These are phyloP conservation scores for Barnettozyma salicaria DNA, from an alignment of 805 yeast genomes.

Conservation along the genomic window DNA sequence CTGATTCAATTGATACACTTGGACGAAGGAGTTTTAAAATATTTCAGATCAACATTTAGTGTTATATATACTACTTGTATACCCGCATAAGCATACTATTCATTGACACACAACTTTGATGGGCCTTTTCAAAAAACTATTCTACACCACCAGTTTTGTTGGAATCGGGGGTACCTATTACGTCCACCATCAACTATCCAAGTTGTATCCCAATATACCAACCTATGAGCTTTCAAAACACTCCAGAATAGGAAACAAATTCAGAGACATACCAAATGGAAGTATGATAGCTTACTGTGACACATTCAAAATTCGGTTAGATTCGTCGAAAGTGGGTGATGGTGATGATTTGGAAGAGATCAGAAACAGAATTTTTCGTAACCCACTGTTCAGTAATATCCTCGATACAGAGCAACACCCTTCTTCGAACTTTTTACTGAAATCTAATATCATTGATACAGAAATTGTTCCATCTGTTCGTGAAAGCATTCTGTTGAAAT, in stretches of 20 bases:
- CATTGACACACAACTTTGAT: conserved; percentile 1
- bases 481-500: conserved; percentile 6
- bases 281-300: conserved; percentile 20
- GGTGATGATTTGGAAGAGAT: background rate
- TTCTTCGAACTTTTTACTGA: background rate
- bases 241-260: conserved; percentile 10
- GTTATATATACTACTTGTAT: background rate
- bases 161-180: conserved; percentile 15
- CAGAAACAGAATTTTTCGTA: conserved; percentile 1
- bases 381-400: background rate
- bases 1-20: too few relatives aligned
- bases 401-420: conserved; percentile 3
- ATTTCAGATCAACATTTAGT: too few relatives aligned
- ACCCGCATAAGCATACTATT: background rate
- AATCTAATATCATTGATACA: background rate
- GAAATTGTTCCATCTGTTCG: background rate
- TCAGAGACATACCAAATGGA: conserved; percentile 8
- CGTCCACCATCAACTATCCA: conserved; percentile 14
- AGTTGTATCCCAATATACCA: conserved; percentile 18
- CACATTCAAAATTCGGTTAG: conserved; percentile 14
- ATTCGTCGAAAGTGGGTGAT: background rate
- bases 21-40: too few relatives aligned
- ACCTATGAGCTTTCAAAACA: conserved; percentile 16
- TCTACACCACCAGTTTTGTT: conserved; percentile 11
- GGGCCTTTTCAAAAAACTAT: conserved; percentile 10